phyloP scores from a whole-genome alignment of 257 asterid species.

The Solanum pimpinellifolium region DNA sequence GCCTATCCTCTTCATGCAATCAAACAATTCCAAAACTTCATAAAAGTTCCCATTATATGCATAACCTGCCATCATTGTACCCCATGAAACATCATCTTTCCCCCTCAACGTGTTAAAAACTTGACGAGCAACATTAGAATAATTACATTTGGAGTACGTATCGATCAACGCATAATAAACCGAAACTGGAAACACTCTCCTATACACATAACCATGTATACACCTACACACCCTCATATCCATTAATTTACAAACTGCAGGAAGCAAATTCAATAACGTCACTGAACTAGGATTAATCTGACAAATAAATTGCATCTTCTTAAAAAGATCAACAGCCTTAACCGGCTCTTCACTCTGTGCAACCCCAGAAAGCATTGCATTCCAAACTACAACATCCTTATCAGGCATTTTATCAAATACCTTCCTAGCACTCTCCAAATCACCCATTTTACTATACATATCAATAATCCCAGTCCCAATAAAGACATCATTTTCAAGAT shows the following conservation, averaged over 20 bases:
- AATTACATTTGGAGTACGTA: constrained; percentile 21
- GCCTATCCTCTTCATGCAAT: constrained; percentile 4
- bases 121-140: not conserved
- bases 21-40: constrained; percentile 19
- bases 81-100: constrained; percentile 32
- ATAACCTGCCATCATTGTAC: constrained; percentile 36
- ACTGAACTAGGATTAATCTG: constrained; percentile 15
- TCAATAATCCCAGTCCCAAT: too few relatives aligned
- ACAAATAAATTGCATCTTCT: constrained; percentile 12
- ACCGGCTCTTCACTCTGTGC: too few relatives aligned
- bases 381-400: too few relatives aligned
- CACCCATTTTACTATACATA: too few relatives aligned
- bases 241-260: constrained; percentile 20
- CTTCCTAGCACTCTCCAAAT: too few relatives aligned
- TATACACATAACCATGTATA: constrained; percentile 22
- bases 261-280: constrained; percentile 27
- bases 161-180: constrained; percentile 27
- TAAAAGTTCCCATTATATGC: constrained; percentile 19
- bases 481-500: too few relatives aligned
- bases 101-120: constrained; percentile 9
- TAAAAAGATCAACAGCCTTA: constrained; percentile 15
- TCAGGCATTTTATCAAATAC: too few relatives aligned
- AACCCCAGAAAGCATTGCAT: too few relatives aligned
- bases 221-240: constrained; percentile 10
- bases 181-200: constrained; percentile 24